Evolutionary conservation across 805 yeast genomes (phyloP).

Genomic region (Zygoascus tannicola): DNA sequence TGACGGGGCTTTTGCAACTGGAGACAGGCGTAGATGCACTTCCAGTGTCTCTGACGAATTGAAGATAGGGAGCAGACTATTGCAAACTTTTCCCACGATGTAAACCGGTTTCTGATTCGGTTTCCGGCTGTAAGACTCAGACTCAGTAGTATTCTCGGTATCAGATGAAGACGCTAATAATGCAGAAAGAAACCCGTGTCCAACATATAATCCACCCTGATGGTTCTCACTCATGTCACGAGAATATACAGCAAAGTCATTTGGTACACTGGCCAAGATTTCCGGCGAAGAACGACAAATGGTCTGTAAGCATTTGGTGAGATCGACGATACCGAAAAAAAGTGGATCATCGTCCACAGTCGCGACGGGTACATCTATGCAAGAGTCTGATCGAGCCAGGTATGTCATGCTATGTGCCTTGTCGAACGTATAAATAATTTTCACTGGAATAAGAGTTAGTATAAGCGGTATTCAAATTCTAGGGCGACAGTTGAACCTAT

Average conservation of each 20-base stretch:
- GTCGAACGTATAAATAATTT: conserved; percentile 32
- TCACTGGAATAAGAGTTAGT: too few species aligned
- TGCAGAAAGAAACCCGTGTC: conserved; percentile 31
- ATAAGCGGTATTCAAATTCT: too few species aligned
- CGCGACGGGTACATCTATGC: conserved; percentile 21
- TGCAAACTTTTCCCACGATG: conserved; percentile 20
- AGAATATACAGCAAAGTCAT: conserved; percentile 33
- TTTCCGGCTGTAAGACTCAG: neutral
- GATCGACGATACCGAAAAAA: conserved; percentile 25
- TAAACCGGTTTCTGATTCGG: neutral
- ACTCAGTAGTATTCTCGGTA: neutral
- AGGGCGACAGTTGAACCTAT: too few species aligned
- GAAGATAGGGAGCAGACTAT: conserved; percentile 20
- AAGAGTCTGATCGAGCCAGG: conserved; percentile 25
- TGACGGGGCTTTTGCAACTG: conserved; percentile 9
- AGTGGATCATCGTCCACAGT: conserved; percentile 15
- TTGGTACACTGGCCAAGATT: conserved; percentile 21
- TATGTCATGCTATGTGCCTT: conserved; percentile 25
- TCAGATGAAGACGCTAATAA: conserved; percentile 2
- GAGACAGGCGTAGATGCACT: conserved; percentile 21
- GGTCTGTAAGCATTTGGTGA: conserved; percentile 27
- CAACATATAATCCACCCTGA: conserved; percentile 30
- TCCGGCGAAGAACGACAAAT: conserved; percentile 31
- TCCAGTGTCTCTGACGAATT: conserved; percentile 23
- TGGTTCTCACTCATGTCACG: conserved; percentile 30